A percentile compares a stretch with the other conserved stretches of the same genome.
Conservation (phyloP, 75 land plant species). For the Adiantum capillusveneris region DNA sequence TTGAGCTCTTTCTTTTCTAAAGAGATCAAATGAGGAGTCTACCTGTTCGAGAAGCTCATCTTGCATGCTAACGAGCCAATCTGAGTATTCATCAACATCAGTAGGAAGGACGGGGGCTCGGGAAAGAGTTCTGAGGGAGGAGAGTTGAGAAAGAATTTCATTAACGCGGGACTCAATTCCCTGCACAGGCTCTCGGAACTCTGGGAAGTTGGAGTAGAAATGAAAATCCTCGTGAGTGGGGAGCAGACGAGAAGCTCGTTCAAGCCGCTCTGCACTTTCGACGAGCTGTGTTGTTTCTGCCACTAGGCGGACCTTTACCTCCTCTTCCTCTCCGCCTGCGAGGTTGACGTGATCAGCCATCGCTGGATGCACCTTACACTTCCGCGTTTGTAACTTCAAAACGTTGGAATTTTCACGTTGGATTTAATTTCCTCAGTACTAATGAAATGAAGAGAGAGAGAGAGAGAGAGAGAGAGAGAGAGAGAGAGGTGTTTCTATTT, state of each 20-base stretch:
- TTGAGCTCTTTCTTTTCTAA: conserved; percentile 18
- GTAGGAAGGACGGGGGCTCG: conserved; percentile 7
- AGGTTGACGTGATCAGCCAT: too few species aligned
- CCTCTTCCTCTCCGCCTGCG: too few species aligned
- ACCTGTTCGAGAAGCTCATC: conserved; percentile 74
- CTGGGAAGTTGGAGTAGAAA: conserved; percentile 67
- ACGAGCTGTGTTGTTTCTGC: background rate
- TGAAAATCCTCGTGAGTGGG: conserved; percentile 78
- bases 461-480: too few species aligned
- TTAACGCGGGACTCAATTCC: conserved; percentile 25
- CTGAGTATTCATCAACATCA: conserved; percentile 52
- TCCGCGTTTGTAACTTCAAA: too few species aligned
- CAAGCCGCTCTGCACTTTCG: conserved; percentile 1
- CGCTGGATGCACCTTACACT: too few species aligned
- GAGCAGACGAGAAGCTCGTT: conserved; percentile 9
- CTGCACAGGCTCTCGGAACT: conserved; percentile 51
- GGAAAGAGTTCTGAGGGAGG: background rate
- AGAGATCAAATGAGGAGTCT: conserved; percentile 61
- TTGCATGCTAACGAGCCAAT: conserved; percentile 69
- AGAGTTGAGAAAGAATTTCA: conserved; percentile 16
- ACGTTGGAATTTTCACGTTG: too few species aligned
- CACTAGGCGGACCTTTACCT: too few species aligned
- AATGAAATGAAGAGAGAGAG: too few species aligned
- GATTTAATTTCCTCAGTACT: too few species aligned
- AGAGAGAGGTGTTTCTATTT: too few species aligned